Evolutionary conservation across 2,329 filamentous ascomycete species (phyloP), one percentile per base, ranked within the genome.

Genomic region (Aspergillus sp.): DNA sequence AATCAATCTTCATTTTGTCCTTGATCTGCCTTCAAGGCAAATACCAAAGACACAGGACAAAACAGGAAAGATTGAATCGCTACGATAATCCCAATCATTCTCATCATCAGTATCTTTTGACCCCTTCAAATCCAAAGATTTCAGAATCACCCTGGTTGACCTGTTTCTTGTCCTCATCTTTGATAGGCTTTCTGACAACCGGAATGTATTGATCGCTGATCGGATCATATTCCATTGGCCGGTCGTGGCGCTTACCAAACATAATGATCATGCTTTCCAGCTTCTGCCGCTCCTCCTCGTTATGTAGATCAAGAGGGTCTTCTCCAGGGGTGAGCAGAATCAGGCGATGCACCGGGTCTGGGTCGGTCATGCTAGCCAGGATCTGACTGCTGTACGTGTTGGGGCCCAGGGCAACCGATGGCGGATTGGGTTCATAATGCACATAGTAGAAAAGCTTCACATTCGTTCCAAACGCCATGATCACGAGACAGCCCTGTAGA

Each of bases 391-490:
- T 40, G 12, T 42, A 29, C 4, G 47, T 12, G 11, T 38, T 38
- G 9, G 27, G 36, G 5, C 10, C 6, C 32, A 37, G 35, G 39
- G 6, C 27, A 8, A 6, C 34, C 27, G n/a, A 37, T 6, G 2
- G 27, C 8, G n/a, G 45, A 42, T 6, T 37, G 27, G 2, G 32
- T 34, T 4, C 13, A 13, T 40, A 34, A 27, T 47, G 34, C 26
- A 48, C 42, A 13, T 52, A 56, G 30, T 51, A 56, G 27, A 51
- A 54, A 6, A 55, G 27, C 19, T 45, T 50, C 35, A 45, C 27
- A 3, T 32, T 47, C 8, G 44, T 43, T 2, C 35, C 28, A 32
- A 55, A 55, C 6, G 43, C 51, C 29, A 55, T 37, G 13, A 55
- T 33, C 1, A 47, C 37, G 1, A 49, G 47, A 19, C 30, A 37